Evolutionary conservation across 331 rosid species (phyloP), one percentile per base, ranked within the genome.

Genomic region (Arachis monticola): DNA sequence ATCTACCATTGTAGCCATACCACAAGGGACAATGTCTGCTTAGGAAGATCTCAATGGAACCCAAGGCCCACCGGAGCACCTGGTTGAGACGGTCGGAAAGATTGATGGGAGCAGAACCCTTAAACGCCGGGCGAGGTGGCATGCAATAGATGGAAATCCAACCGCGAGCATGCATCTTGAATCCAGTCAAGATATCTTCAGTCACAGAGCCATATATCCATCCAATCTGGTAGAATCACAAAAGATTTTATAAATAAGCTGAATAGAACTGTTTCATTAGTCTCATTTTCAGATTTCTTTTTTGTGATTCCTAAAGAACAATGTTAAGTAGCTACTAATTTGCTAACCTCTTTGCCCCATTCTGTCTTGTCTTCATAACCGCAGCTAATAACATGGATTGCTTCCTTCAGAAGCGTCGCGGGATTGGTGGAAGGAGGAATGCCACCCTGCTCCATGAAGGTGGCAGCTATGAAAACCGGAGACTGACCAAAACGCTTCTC

Each of bases 171-270:
- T 95, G 99, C 99, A 95, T 95, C 88, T 95, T 95, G 76, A 95
- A 95, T 78, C 99, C 99, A 38, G 99, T 95, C 74, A 95, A 86
- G 82, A 95, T 95, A 90, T 95, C 99, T 86, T 95, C 99, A 5
- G 99, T 95, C 80, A 95, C 99, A 67, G 99, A 95, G 75, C 99
- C 99, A 84, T 95, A 95, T 85, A 95, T 95, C 99, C 99, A 95
- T 82, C 99, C 99, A 84, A 95, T 92, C 99, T 95, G 87, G 74
- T 10, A 71, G 64, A 53, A 17, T 61, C 70, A 75, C 66, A 66
- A 81, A 77, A 30, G 10, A 48, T 14, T 67, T 64, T 61, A 59
- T 64, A 57, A 80, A 53, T 67, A 44, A n/a, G 17, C 64, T 60
- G 64, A 76, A 46, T n/a, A 64, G 51, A 77, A 52, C 71, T 46